A percentile compares a stretch with the other conserved stretches of the same genome.
Conservation (phyloP, 495 filamentous ascomycete species). For the Neurospora sp. region DNA sequence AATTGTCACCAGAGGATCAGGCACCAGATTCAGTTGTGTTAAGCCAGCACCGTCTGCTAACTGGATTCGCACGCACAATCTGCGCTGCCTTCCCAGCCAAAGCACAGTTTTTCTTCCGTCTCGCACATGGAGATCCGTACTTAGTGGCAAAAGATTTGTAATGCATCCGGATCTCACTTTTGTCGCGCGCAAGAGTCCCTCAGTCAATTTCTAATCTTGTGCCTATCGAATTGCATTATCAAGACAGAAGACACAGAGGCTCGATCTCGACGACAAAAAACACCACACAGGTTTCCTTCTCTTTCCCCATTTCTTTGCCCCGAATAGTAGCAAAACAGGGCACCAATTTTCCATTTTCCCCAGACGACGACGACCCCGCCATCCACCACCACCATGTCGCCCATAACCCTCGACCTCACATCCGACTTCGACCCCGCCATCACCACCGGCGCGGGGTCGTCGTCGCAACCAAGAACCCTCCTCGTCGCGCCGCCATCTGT, state of each 20-base stretch:
- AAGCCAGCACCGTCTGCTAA: not conserved
- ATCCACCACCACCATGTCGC: conserved; percentile 12
- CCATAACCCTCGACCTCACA: conserved; percentile 17
- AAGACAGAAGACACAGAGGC: not conserved
- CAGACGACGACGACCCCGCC: not conserved
- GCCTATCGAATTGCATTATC: conserved; percentile 2
- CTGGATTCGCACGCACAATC: not conserved
- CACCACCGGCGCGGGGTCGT: conserved; percentile 5
- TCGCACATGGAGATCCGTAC: not conserved
- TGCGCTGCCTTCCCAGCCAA: not conserved
- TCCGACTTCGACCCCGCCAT: conserved; percentile 19
- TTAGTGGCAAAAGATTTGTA: conserved; percentile 17
- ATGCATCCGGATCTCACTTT: conserved; percentile 9
- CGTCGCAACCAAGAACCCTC: conserved; percentile 33
- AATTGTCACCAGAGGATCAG: not conserved
- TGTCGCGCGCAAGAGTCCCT: not conserved
- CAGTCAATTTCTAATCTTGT: not conserved
- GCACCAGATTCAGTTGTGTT: not conserved
- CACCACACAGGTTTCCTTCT: not conserved
- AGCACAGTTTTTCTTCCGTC: not conserved
- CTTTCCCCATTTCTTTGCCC: not conserved
- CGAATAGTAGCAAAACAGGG: not conserved
- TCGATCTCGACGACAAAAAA: not conserved
- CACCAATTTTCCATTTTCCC: not conserved
- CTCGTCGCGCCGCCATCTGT: conserved; percentile 46